Conservation (phyloP, 2,329 filamentous ascomycete species). For the Aureobasidium sp. region DNA sequence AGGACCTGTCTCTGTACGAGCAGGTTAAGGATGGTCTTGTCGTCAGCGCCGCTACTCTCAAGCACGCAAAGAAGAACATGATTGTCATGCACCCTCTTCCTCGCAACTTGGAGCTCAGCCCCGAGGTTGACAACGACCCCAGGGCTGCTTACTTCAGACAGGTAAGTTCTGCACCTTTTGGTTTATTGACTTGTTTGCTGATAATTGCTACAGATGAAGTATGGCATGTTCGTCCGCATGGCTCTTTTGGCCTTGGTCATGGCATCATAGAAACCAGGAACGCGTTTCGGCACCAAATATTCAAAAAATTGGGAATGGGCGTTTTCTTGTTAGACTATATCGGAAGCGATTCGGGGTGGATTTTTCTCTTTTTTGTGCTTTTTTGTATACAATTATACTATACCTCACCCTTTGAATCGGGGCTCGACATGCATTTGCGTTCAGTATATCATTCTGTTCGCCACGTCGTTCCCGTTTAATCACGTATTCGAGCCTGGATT, state of each 20-base stretch:
- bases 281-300: neutral
- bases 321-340: neutral
- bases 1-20: conserved; percentile 74
- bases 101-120: conserved; percentile 83
- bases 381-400: conserved; percentile 7
- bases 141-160: conserved; percentile 97
- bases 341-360: neutral
- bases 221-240: conserved; percentile 97
- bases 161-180: conserved; percentile 52
- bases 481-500: conserved; percentile 10
- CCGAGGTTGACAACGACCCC: conserved; percentile 97
- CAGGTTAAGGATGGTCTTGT: conserved; percentile 80
- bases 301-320: neutral
- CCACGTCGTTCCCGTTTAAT: neutral
- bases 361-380: neutral
- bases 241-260: conserved; percentile 90
- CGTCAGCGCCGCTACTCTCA: conserved; percentile 83
- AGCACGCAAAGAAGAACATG: conserved; percentile 87
- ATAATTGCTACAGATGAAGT: conserved; percentile 69
- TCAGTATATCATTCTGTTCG: conserved; percentile 1
- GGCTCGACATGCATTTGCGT: conserved; percentile 3
- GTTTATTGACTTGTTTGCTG: conserved; percentile 30
- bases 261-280: conserved; percentile 41
- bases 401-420: neutral
- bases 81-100: conserved; percentile 94